Evolutionary conservation across 495 filamentous ascomycete genomes (phyloP), one percentile per base, ranked within the genome.

Genomic region (Podospora pseudocomata): DNA sequence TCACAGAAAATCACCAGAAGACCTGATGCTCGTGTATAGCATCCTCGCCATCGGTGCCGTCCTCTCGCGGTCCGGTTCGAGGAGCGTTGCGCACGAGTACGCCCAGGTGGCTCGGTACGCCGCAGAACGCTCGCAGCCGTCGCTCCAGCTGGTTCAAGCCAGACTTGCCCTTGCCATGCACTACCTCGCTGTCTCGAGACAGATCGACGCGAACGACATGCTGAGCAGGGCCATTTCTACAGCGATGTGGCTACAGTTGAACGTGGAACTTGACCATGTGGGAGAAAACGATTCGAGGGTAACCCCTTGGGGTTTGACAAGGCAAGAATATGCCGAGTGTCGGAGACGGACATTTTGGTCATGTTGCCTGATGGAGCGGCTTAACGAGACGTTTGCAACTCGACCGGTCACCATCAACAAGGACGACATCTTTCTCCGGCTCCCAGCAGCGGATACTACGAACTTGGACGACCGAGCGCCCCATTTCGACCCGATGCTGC

Each of bases 11-110:
- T 85, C 82, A 57, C 79, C 81, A 69, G 86, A 87, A 75, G 90
- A 91, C 76, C 84, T 84, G 71, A 92, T 91, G 87, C 81, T 90
- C 60, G 82, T 89, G 60, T 92, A 90, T 79, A 85, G 84, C 15
- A 84, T 89, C 72, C 84, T 91, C 71, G 81, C 86, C 2, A 68
- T 87, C 68, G 86, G 84, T 7, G 82, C 86, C 16, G 73, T 85
- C 1, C 89, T 49, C 2, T 49, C 39, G 39, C 39, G 88, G 0
- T 75, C 81, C 16, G 81, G 84, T n/a, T 67, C 81, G n/a, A 83
- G 84, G 61, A 76, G 79, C 64, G 77, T 81, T 44, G 70, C 74
- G 23, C 76, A 82, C 67, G 79, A 80, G 30, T 89, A 86, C 70
- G 82, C 84, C 13, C 79, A 81, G 11, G 86, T 89, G 20, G 86